phyloP scores from a whole-genome alignment of 176 grass and related monocot species.

The Oryza meridionalis region DNA sequence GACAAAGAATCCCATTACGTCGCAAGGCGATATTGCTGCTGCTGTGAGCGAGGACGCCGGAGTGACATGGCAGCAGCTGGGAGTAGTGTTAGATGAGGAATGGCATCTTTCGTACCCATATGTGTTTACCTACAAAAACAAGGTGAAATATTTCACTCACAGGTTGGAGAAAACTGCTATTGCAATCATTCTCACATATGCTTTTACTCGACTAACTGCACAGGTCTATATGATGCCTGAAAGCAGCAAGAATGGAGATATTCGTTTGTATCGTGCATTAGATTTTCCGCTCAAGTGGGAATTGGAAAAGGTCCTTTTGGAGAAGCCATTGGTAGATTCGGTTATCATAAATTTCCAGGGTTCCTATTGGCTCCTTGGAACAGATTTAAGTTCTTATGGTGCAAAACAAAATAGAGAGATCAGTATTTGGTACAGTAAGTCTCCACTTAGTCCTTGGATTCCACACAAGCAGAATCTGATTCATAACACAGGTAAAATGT shows the following conservation, averaged over 20 bases:
- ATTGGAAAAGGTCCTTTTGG: conserved; percentile 74
- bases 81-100: conserved; percentile 79
- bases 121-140: conserved; percentile 63
- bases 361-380: conserved; percentile 78
- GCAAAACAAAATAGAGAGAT: conserved; percentile 62
- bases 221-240: conserved; percentile 97
- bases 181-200: conserved; percentile 3
- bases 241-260: conserved; percentile 78
- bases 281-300: conserved; percentile 82
- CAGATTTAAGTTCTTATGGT: conserved; percentile 71
- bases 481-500: conserved; percentile 27
- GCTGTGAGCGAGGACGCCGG: conserved; percentile 83
- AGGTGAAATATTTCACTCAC: conserved; percentile 43
- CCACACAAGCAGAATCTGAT: conserved; percentile 54
- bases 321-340: conserved; percentile 80
- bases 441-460: conserved; percentile 71
- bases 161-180: neutral
- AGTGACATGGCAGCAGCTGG: conserved; percentile 73
- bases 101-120: conserved; percentile 97
- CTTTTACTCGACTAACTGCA: conserved; percentile 8
- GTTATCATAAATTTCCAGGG: conserved; percentile 68
- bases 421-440: conserved; percentile 77
- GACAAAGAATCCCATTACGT: conserved; percentile 72
- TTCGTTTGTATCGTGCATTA: conserved; percentile 65
- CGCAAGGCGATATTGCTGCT: conserved; percentile 84